Conservation (phyloP, 495 filamentous ascomycete species). For the Hypoxylon rickii region DNA sequence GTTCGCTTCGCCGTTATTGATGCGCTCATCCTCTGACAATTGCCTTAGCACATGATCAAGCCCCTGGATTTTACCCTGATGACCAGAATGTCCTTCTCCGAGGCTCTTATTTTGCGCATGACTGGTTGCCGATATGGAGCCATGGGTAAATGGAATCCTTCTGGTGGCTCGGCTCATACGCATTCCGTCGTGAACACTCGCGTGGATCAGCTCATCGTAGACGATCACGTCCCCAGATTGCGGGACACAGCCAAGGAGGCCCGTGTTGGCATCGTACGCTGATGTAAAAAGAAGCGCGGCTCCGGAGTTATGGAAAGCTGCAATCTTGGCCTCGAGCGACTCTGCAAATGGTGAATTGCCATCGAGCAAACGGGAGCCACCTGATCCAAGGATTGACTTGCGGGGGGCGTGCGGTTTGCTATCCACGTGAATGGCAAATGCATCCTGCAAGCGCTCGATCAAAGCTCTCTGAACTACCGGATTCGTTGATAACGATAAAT, state of each 20-base stretch:
- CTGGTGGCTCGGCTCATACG: slow-evolving; percentile 60
- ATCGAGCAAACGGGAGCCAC: slow-evolving; percentile 66
- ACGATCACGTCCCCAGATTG: slow-evolving; percentile 71
- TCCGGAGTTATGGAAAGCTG: slow-evolving; percentile 66
- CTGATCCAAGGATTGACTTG: slow-evolving; percentile 51
- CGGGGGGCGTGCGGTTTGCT: background rate
- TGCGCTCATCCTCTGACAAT: slow-evolving; percentile 11
- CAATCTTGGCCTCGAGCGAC: slow-evolving; percentile 65
- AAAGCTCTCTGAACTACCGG: slow-evolving; percentile 45
- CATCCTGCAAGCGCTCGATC: slow-evolving; percentile 44
- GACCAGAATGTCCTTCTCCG: background rate
- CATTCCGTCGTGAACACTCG: slow-evolving; percentile 81
- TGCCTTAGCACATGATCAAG: slow-evolving; percentile 28
- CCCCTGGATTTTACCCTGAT: slow-evolving; percentile 23
- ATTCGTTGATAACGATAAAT: slow-evolving; percentile 61
- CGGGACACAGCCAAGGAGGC: slow-evolving; percentile 68
- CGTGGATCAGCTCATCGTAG: slow-evolving; percentile 77
- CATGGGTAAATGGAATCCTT: slow-evolving; percentile 64
- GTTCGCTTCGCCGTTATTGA: slow-evolving; percentile 47
- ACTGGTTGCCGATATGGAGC: slow-evolving; percentile 46
- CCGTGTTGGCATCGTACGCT: slow-evolving; percentile 77
- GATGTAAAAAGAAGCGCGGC: slow-evolving; percentile 76
- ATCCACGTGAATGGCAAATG: slow-evolving; percentile 1
- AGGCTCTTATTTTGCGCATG: slow-evolving; percentile 35
- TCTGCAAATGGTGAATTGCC: slow-evolving; percentile 72